These are phyloP conservation scores for Cryphonectria radicalis DNA, from an alignment of 2,329 filamentous ascomycete species.

Conservation along the genomic window DNA sequence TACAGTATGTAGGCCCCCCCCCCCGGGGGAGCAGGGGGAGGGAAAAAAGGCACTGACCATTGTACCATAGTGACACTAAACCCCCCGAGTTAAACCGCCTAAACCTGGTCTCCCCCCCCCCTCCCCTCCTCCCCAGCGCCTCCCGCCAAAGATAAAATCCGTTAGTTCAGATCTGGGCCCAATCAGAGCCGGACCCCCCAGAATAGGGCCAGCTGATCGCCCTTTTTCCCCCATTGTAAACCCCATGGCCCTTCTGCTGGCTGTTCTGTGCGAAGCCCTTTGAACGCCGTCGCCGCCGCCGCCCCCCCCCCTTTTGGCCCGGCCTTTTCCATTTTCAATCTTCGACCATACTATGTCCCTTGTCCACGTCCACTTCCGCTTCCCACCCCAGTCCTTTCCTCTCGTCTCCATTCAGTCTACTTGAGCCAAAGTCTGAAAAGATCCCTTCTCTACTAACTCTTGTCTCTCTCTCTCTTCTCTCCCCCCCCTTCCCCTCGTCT, in stretches of 20 bases:
- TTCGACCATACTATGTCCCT: background rate
- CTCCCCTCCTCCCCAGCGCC: background rate
- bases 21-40: background rate
- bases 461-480: background rate
- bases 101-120: background rate
- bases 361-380: background rate
- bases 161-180: constrained; percentile 23
- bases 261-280: constrained; percentile 2
- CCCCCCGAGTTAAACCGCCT: background rate
- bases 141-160: background rate
- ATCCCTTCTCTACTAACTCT: background rate
- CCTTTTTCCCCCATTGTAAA: constrained; percentile 6
- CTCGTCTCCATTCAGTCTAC: background rate
- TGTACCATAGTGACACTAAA: background rate
- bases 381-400: background rate
- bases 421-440: constrained; percentile 2
- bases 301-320: background rate
- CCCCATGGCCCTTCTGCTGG: constrained; percentile 10
- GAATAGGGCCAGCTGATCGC: constrained; percentile 22
- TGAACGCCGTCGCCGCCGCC: background rate
- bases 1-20: background rate
- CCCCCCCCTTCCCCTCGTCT: constrained; percentile 3
- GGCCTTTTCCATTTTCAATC: background rate
- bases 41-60: background rate
- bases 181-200: constrained; percentile 33